Base-by-base conservation (phyloP, 352 stramenopile genomes). In the Plasmopara viticola region DNA sequence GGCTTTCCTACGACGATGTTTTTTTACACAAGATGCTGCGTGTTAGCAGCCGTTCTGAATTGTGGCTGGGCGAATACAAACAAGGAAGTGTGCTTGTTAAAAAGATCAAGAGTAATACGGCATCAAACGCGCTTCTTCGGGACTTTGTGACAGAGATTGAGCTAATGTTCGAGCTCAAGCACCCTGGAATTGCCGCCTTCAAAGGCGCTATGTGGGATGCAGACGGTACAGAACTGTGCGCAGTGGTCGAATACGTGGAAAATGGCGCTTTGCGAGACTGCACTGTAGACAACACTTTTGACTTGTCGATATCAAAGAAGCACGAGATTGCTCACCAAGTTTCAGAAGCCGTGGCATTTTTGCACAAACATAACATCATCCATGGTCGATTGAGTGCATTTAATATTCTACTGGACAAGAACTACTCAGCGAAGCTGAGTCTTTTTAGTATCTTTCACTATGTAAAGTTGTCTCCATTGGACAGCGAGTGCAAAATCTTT, bases 81-180 rank as follows among this genome's bases (percentile, higher is more conserved):
- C 62, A 81, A 48, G 65, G 83, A 53, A 51, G 64, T 20, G 79
- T 90, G 37, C 60, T 86, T 39, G 69, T 90, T 49, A 90, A 90
- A 66, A 87, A 87, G 57, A 90, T 90, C 60, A 90, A 90, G 61
- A 77, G 62, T 45, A 81, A 80, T 54, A 77, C 79, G 5, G 69
- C 78, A 41, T 82, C 75, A 29, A 81, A 84, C 18, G 57, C 70
- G 0, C 54, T 87, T 15, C 61, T 88, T 48, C 79, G 74, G 28
- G 79, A 86, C 58, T 88, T 87, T 51, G 74, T 90, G 28, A 84
- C 79, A n/a, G 79, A 90, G 54, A 84, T 90, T 35, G 77, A 87
- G 66, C 69, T 84, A 40, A 90, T 90, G 66, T 72, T 80, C 31
- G 66, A 74, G 49, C 70, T 88, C 25, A 70, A 83, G 39, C 74